Percentiles rank a stretch among this genome's conserved stretches.
Conservation (phyloP, 345 rosid species). For the Geranium brycei region DNA sequence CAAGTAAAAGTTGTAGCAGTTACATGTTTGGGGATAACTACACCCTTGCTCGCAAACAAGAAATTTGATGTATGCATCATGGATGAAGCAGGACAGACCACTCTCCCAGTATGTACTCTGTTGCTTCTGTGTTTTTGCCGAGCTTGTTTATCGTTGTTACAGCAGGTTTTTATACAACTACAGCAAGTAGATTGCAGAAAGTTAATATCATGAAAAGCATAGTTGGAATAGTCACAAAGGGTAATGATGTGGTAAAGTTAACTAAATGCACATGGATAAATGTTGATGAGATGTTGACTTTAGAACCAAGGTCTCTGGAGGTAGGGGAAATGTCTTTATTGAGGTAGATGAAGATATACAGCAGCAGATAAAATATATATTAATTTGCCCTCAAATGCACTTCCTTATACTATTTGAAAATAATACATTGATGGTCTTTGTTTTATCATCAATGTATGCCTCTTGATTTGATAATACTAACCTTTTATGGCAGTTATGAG, state of each 20-base stretch:
- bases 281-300: background rate
- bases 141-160: background rate
- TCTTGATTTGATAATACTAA: no score
- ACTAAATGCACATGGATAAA: background rate
- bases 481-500: no score
- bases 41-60: constrained; percentile 75
- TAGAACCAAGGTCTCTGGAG: background rate
- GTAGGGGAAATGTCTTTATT: background rate
- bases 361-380: no score
- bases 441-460: no score
- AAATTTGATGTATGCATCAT: constrained; percentile 86
- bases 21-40: constrained; percentile 81
- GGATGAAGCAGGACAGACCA: constrained; percentile 98
- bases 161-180: background rate
- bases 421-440: no score
- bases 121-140: constrained; percentile 5
- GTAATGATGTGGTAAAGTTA: background rate
- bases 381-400: no score
- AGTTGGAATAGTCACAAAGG: background rate
- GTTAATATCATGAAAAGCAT: background rate
- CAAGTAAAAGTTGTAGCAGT: constrained; percentile 87
- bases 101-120: constrained; percentile 59
- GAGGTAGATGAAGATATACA: no score
- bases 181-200: background rate
- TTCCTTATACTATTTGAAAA: no score